Evolutionary conservation across 2,329 filamentous ascomycete species (phyloP), one percentile per base, ranked within the genome.

Genomic region (Aspergillus latus): DNA sequence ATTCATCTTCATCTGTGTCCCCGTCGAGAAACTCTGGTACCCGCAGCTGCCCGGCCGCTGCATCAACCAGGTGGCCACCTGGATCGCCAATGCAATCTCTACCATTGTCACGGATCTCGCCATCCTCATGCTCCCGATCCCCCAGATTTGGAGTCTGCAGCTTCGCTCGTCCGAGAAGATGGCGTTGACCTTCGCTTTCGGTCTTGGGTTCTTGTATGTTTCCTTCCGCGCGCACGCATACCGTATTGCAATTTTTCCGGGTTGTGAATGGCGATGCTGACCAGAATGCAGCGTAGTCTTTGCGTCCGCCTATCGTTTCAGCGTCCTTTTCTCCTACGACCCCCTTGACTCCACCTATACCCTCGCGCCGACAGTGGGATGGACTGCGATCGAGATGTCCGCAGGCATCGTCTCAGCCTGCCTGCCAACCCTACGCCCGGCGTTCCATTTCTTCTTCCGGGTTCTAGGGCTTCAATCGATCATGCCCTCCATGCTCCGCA

Each of bases 311-410:
- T 68, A 66, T 57, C 66, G 64, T 16, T 64, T 67, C 54, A 62
- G 58, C 11, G 64, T 68, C 37, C 66, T 68, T 26, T 68, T 68
- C 56, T 59, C 60, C 49, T 68, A 68, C 56, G 53, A 47, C 29
- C 9, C 40, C 16, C 40, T 43, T 15, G 40, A 43, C 40, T 43
- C 40, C 40, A 63, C 66, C 42, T 68, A 67, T 54, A 68, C 66
- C 13, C 62, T 68, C 28, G 66, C 64, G n/a, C 64, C 58, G 5
- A 66, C 65, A 15, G 64, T 68, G 36, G 66, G 60, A 50, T 68
- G 66, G 66, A 66, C 66, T 15, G 62, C 66, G 9, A 68, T 68
- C 45, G 66, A 68, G 49, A 68, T 67, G 62, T 64, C 66, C 15
- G 64, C 66, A 13, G 40, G 40, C 10, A 43, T 68, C 30, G 61